Conservation (phyloP, 2,329 filamentous ascomycete genomes). For the Tolypocladium ovalisporum region DNA sequence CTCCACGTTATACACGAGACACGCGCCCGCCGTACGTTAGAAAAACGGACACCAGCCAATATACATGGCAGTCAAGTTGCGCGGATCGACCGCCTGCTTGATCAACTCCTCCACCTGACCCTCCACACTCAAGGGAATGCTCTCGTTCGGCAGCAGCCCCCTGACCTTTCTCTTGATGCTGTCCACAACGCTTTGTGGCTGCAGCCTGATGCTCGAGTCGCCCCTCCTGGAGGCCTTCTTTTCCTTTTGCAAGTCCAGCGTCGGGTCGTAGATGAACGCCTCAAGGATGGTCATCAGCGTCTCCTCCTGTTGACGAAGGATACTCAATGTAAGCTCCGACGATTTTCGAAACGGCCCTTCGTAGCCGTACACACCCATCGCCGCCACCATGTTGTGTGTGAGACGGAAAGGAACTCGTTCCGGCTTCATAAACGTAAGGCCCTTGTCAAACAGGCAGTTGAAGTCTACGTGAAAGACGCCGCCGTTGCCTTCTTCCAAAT, state of each 20-base stretch:
- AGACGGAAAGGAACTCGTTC: conserved; percentile 92
- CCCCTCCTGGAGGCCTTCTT: conserved; percentile 33
- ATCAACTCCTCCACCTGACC: conserved; percentile 97
- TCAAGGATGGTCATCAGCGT: conserved; percentile 96
- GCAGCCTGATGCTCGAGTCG: conserved; percentile 36
- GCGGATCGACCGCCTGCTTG: conserved; percentile 68
- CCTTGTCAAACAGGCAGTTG: conserved; percentile 98
- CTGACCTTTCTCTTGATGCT: conserved; percentile 79
- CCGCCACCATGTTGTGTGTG: conserved; percentile 97
- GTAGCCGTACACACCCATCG: conserved; percentile 89
- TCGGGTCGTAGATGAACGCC: conserved; percentile 94
- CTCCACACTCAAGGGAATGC: conserved; percentile 85
- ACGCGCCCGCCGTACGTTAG: conserved; percentile 14
- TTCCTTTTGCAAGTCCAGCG: conserved; percentile 74
- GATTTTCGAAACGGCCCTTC: conserved; percentile 88
- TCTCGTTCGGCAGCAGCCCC: conserved; percentile 75
- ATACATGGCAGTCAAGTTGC: conserved; percentile 85
- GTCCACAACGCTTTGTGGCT: conserved; percentile 69
- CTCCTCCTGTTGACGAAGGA: conserved; percentile 85
- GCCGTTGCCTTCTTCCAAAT: conserved; percentile 87
- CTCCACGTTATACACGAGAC: not conserved
- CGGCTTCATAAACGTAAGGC: conserved; percentile 86
- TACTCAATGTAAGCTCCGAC: conserved; percentile 75
- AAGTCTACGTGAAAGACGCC: conserved; percentile 97
- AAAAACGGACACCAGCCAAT: conserved; percentile 76